Evolutionary conservation across 2,329 filamentous ascomycete genomes (phyloP).

Genomic region (Penicillium crustosum): DNA sequence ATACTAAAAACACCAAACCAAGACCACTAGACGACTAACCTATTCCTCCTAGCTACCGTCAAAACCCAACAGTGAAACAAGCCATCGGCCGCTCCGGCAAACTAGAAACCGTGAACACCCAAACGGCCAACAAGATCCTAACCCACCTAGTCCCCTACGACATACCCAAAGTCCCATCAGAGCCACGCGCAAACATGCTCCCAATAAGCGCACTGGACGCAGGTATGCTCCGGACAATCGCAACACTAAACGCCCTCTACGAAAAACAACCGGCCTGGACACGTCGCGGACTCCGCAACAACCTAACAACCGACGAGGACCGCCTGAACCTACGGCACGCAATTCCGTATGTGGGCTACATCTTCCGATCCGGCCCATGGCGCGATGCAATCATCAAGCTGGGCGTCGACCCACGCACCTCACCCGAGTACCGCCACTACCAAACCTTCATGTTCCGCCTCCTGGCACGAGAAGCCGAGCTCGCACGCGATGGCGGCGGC

Average conservation of each 20-base stretch:
- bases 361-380: slow-evolving; percentile 91
- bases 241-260: slow-evolving; percentile 64
- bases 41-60: slow-evolving; percentile 63
- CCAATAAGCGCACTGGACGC: slow-evolving; percentile 52
- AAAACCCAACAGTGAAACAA: slow-evolving; percentile 76
- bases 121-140: slow-evolving; percentile 59
- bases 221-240: slow-evolving; percentile 64
- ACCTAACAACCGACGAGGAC: slow-evolving; percentile 55
- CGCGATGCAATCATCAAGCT: slow-evolving; percentile 82
- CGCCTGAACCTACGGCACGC: slow-evolving; percentile 66
- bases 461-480: slow-evolving; percentile 37
- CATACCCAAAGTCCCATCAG: slow-evolving; percentile 60
- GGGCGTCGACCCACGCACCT: slow-evolving; percentile 78
- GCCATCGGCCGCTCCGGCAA: slow-evolving; percentile 58
- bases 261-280: slow-evolving; percentile 81
- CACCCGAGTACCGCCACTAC: slow-evolving; percentile 75
- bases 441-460: slow-evolving; percentile 89
- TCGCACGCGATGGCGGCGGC: slow-evolving; percentile 33
- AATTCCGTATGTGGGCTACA: slow-evolving; percentile 82
- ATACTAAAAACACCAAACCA: background rate
- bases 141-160: slow-evolving; percentile 62
- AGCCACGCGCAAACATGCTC: slow-evolving; percentile 58
- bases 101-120: slow-evolving; percentile 58
- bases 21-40: slow-evolving; percentile 19
- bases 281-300: slow-evolving; percentile 75